Evolutionary conservation across 345 rosid species (phyloP).

Genomic region (Ceriops decandra): DNA sequence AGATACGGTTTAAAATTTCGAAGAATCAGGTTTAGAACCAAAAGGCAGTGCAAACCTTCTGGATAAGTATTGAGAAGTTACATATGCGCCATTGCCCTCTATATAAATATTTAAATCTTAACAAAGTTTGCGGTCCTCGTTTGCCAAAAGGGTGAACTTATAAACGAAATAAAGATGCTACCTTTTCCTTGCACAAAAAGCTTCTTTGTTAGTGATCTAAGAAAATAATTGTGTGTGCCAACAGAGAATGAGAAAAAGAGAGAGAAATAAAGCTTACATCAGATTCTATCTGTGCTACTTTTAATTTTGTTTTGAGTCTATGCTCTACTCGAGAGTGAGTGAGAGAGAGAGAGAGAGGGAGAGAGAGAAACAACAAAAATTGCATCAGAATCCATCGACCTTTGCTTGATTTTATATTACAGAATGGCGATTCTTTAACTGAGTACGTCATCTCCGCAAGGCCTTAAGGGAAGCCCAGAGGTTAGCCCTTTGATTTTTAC

Average conservation of each 20-base stretch:
- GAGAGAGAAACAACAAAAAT: not conserved
- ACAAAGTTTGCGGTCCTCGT: slow-evolving; percentile 37
- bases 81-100: not conserved
- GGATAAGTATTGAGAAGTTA: slow-evolving; percentile 11
- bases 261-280: not conserved
- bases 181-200: slow-evolving; percentile 44
- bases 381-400: slow-evolving; percentile 59
- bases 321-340: not conserved
- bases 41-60: slow-evolving; percentile 10
- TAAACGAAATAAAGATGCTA: slow-evolving; percentile 24
- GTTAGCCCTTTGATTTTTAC: slow-evolving; percentile 41
- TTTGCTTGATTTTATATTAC: slow-evolving; percentile 35
- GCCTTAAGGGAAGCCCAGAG: slow-evolving; percentile 46
- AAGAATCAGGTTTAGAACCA: no score
- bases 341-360: not conserved
- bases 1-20: no score
- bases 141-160: slow-evolving; percentile 22
- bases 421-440: slow-evolving; percentile 53
- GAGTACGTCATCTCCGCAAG: slow-evolving; percentile 48
- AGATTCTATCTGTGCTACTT: not conserved
- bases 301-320: not conserved
- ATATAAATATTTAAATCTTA: not conserved
- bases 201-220: slow-evolving; percentile 7
- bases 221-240: not conserved
- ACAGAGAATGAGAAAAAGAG: not conserved